A percentile compares a stretch with the other conserved stretches of the same genome.
Evolutionary conservation across 352 stramenopile species (phyloP).

Genomic region (Globisporangium solare): DNA sequence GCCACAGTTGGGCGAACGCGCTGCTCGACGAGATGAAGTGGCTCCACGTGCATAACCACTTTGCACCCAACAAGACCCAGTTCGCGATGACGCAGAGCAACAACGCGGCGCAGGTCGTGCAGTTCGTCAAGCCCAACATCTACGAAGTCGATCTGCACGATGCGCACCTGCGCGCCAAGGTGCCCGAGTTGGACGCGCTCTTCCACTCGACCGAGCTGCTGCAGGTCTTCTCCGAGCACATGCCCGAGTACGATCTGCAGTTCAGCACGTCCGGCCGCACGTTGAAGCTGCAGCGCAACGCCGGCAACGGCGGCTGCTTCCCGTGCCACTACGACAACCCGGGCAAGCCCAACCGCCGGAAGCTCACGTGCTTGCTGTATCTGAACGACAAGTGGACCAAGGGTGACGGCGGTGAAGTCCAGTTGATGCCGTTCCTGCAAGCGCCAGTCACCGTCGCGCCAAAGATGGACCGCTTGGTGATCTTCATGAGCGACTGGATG

Average conservation of each 20-base stretch:
- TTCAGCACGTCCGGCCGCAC: slow-evolving; percentile 39
- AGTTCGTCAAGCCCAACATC: slow-evolving; percentile 83
- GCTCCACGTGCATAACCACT: slow-evolving; percentile 42
- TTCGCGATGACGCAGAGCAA: slow-evolving; percentile 53
- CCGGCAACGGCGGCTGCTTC: slow-evolving; percentile 68
- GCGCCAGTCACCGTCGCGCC: slow-evolving; percentile 52
- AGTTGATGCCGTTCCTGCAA: slow-evolving; percentile 70
- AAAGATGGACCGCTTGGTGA: slow-evolving; percentile 65
- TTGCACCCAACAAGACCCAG: slow-evolving; percentile 80
- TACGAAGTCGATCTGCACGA: slow-evolving; percentile 82
- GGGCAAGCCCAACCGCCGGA: slow-evolving; percentile 66
- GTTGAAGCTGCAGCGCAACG: slow-evolving; percentile 80
- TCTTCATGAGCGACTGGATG: slow-evolving; percentile 59
- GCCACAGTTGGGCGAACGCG: slow-evolving; percentile 40
- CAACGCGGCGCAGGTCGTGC: slow-evolving; percentile 14
- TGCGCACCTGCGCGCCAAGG: slow-evolving; percentile 36
- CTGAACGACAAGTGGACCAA: slow-evolving; percentile 67
- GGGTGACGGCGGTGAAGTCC: slow-evolving; percentile 67
- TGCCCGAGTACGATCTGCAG: slow-evolving; percentile 53
- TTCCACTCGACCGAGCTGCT: slow-evolving; percentile 60
- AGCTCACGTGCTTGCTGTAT: slow-evolving; percentile 78
- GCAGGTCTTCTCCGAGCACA: slow-evolving; percentile 37
- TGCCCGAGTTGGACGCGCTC: slow-evolving; percentile 59
- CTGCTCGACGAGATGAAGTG: slow-evolving; percentile 66
- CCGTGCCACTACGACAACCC: slow-evolving; percentile 85